Evolutionary conservation across 2,329 filamentous ascomycete species (phyloP).

Genomic region (Nigrograna mackinnonii): DNA sequence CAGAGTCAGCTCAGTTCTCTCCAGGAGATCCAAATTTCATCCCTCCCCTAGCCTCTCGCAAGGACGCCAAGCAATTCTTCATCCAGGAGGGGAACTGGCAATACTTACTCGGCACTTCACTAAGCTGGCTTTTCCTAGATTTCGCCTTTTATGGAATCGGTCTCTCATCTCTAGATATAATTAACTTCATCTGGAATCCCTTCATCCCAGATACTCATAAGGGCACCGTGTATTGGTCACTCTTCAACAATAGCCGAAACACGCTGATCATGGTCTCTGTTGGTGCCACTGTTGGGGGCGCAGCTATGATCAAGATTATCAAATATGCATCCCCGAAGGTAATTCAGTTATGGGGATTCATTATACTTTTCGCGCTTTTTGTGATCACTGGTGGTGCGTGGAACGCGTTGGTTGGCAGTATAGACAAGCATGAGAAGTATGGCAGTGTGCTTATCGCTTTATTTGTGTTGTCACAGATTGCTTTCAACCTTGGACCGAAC

Average conservation of each 20-base stretch:
- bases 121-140: constrained; percentile 40
- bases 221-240: constrained; percentile 19
- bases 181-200: constrained; percentile 36
- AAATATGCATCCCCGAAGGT: constrained; percentile 36
- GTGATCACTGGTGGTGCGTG: constrained; percentile 36
- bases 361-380: constrained; percentile 33
- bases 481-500: constrained; percentile 41
- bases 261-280: constrained; percentile 39
- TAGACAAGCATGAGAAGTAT: not conserved
- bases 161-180: constrained; percentile 38
- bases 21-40: constrained; percentile 52
- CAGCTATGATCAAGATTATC: constrained; percentile 37
- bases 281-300: constrained; percentile 31
- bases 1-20: constrained; percentile 15
- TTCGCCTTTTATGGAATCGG: constrained; percentile 41
- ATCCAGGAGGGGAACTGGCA: constrained; percentile 40
- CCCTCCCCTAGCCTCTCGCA: constrained; percentile 35
- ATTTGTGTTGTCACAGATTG: constrained; percentile 36
- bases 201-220: constrained; percentile 6
- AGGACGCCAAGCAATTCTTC: constrained; percentile 37
- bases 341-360: constrained; percentile 37
- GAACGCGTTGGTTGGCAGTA: constrained; percentile 26
- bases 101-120: constrained; percentile 39
- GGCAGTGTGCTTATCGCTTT: constrained; percentile 31
- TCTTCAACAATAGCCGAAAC: constrained; percentile 33